Conservation (phyloP, 1,139 yeast genomes). For the Magnusiomyces suaveolens region DNA sequence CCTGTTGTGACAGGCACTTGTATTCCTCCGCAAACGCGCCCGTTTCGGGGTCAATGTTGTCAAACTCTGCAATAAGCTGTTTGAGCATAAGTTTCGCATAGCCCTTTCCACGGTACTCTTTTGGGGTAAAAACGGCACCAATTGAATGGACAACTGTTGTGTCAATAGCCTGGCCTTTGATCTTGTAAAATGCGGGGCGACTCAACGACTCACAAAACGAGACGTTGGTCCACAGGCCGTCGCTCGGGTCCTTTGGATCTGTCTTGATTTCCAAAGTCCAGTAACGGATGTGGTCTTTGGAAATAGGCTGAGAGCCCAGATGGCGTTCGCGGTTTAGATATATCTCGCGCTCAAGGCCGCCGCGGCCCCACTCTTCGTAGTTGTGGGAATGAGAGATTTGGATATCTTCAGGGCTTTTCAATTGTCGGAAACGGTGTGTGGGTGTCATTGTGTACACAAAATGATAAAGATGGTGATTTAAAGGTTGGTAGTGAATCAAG, state of each 20-base stretch:
- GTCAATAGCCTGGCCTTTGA: conserved; percentile 21
- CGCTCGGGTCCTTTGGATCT: neutral
- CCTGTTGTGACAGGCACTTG: neutral
- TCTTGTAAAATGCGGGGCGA: conserved; percentile 35
- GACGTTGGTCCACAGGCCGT: too few relatives aligned
- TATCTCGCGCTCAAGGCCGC: conserved; percentile 21
- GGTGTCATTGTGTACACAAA: neutral
- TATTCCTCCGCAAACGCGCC: neutral
- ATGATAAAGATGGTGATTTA: neutral
- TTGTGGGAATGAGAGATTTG: conserved; percentile 43
- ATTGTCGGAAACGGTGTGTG: conserved; percentile 7
- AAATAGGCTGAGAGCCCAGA: conserved; percentile 17
- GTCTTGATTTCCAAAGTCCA: conserved; percentile 25
- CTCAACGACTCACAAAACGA: conserved; percentile 11
- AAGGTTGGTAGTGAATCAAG: neutral
- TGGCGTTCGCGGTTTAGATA: conserved; percentile 26
- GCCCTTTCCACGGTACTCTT: conserved; percentile 52
- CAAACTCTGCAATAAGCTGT: conserved; percentile 33
- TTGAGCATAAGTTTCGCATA: conserved; percentile 51
- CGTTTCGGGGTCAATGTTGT: conserved; percentile 21
- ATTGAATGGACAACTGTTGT: conserved; percentile 40
- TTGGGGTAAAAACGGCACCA: conserved; percentile 58
- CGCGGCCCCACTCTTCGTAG: conserved; percentile 43
- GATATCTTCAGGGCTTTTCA: conserved; percentile 37
- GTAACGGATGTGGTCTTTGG: conserved; percentile 20